phyloP scores from a whole-genome alignment of 2,329 filamentous ascomycete genomes.

The Aureobasidium leucospermi region DNA sequence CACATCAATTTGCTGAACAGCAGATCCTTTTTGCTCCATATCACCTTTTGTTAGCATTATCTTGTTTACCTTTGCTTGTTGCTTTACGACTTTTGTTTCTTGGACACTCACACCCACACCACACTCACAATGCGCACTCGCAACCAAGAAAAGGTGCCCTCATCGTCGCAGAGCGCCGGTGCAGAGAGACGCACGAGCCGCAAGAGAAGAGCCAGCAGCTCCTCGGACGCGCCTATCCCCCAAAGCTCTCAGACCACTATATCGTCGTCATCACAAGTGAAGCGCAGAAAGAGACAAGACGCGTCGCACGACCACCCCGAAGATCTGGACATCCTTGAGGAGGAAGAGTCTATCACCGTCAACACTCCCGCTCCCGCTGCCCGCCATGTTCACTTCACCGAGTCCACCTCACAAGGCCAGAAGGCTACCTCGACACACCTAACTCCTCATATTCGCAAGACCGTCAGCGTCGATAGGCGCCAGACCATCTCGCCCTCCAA shows the following conservation, averaged over 20 bases:
- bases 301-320: conserved; percentile 11
- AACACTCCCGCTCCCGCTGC: conserved; percentile 14
- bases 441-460: conserved; percentile 26
- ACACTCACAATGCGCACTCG: conserved; percentile 14
- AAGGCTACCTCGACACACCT: conserved; percentile 24
- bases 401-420: conserved; percentile 17
- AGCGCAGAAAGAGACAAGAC: conserved; percentile 16
- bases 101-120: neutral
- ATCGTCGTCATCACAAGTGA: conserved; percentile 11
- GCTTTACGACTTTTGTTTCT: neutral
- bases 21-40: neutral
- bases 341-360: conserved; percentile 3
- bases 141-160: conserved; percentile 14
- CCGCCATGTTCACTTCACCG: conserved; percentile 26
- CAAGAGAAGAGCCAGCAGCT: conserved; percentile 16
- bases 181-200: conserved; percentile 9
- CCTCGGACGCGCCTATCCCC: conserved; percentile 13
- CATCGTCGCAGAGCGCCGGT: conserved; percentile 4
- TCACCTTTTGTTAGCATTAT: neutral
- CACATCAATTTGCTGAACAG: neutral
- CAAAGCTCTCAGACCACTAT: neutral
- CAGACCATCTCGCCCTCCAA: conserved; percentile 24
- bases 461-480: conserved; percentile 24
- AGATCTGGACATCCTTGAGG: neutral
- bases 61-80: neutral